A percentile compares a stretch with the other conserved stretches of the same genome.
phyloP scores from a whole-genome alignment of 2,329 filamentous ascomycete species.

The Trichoderma sp. region DNA sequence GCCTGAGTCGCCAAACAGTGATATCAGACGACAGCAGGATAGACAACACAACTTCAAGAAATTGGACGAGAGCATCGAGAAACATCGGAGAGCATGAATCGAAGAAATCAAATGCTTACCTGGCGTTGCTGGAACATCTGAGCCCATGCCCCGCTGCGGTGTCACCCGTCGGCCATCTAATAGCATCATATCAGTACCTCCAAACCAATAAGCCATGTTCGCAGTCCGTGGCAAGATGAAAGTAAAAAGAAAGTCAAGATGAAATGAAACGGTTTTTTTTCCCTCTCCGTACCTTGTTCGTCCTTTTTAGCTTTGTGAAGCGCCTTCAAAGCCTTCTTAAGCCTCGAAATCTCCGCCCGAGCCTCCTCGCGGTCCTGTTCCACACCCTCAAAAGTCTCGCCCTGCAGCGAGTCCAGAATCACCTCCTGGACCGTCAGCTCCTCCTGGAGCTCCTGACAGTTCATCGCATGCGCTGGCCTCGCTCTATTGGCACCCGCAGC shows the following conservation, averaged over 20 bases:
- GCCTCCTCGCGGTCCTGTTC: constrained; percentile 39
- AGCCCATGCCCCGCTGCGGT: not conserved
- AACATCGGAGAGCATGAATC: not conserved
- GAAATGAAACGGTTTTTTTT: not conserved
- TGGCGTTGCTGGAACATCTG: constrained; percentile 4
- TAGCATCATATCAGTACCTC: not conserved
- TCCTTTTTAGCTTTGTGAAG: not conserved
- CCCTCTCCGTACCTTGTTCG: constrained; percentile 1
- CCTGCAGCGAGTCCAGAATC: constrained; percentile 48
- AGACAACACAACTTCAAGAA: not conserved
- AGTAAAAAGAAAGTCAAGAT: not conserved
- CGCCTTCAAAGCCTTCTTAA: constrained; percentile 40
- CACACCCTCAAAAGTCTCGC: constrained; percentile 36
- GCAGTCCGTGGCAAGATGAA: not conserved
- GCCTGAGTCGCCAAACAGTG: not conserved
- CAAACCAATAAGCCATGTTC: not conserved
- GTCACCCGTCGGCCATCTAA: constrained; percentile 6
- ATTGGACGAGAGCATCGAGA: not conserved
- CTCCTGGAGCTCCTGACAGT: constrained; percentile 41
- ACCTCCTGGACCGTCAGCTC: constrained; percentile 50
- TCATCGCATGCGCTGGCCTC: constrained; percentile 25
- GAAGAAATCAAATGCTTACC: constrained; percentile 1
- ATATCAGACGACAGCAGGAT: not conserved
- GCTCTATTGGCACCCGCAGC: constrained; percentile 10
- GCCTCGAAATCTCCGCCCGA: constrained; percentile 36